Base-by-base conservation (phyloP, 2,329 filamentous ascomycete species). In the Neophaeococcomyces aloes region DNA sequence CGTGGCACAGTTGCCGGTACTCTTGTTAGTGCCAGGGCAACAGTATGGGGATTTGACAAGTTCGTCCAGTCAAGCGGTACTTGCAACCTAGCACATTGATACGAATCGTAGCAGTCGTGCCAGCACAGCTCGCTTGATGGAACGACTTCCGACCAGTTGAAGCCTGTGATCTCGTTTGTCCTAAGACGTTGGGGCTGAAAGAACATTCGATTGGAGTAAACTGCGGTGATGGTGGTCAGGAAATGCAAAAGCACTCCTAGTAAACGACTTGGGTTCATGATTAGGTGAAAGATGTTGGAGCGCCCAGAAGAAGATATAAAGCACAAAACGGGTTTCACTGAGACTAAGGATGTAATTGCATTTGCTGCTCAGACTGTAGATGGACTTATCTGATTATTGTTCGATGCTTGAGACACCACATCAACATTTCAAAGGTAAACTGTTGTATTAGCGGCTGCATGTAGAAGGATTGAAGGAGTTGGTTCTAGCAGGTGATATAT, bases 1-100 rank as follows among this genome's bases (percentile, higher is more conserved):
- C 38, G 29, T 23, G 48, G 42, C n/a, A 56, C 53, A 7, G 33
- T 64, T 3, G 70, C 70, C 0, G 71, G 67, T 6, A 66, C 57
- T 21, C 65, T 65, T n/a, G 66, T 61, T 7, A 74, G 56, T 3
- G 70, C 70, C 19, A 74, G 50, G 2, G 59, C 59, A 15, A 70
- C 60, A 15, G 55, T 54, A 33, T 59, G 60, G 29, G 29, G 58
- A 52, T 29, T 65, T 59, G 1, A 55, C 53, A 3, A 57, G 56
- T 52, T 47, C 25, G 66, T 61, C 56, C 66, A 70, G 51, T 68
- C 67, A 55, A 74, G 63, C 0, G 71, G 72, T 0, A 74, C 61
- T 35, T 66, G 57, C 3, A 75, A 56, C 4, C 66, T 61, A n/a
- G 71, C 68, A 48, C 71, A 74, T 49, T 70, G 60, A 38, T 66